Evolutionary conservation across 148 eudicot genomes (phyloP).

Genomic region (Cornus suecica): DNA sequence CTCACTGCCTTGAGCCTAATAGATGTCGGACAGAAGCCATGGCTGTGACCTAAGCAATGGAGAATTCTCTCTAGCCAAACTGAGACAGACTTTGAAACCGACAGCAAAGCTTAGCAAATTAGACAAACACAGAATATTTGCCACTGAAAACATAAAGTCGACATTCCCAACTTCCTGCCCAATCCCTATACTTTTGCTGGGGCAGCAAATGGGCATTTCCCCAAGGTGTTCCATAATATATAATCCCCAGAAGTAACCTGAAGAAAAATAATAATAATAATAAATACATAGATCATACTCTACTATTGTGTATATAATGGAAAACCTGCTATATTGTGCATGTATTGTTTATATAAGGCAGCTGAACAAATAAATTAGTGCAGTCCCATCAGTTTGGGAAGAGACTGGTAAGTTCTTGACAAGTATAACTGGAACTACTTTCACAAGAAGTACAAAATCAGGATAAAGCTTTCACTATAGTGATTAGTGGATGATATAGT

Average conservation of each 20-base stretch:
- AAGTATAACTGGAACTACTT: background rate
- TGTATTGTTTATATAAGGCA: background rate
- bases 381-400: background rate
- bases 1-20: background rate
- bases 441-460: background rate
- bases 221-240: conserved; percentile 97
- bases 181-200: conserved; percentile 26
- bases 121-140: background rate
- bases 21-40: background rate
- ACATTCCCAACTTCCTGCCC: background rate
- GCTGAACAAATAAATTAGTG: background rate
- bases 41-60: background rate
- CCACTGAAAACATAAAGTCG: background rate
- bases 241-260: conserved; percentile 82
- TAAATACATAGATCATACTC: no score
- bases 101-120: background rate
- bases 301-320: background rate
- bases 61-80: background rate
- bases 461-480: background rate
- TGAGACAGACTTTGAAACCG: background rate
- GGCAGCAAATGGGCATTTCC: conserved; percentile 89
- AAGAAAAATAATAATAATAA: background rate
- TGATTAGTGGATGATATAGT: background rate
- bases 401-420: background rate
- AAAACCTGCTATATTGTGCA: background rate